phyloP scores from a whole-genome alignment of 331 rosid species.

The Phaseolus coccineus region DNA sequence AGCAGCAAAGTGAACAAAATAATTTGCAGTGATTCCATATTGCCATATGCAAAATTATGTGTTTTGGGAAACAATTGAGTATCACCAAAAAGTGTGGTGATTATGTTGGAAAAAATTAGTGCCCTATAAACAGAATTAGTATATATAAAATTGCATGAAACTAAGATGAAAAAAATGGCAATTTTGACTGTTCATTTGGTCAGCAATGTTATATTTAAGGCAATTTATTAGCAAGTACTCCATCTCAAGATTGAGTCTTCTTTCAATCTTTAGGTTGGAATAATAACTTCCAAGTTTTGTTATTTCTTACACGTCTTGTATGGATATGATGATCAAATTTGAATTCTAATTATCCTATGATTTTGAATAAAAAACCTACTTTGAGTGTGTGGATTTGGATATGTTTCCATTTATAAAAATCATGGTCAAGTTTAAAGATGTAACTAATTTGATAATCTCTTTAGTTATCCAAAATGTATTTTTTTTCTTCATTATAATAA shows the following conservation, averaged over 20 bases:
- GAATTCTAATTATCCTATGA: neutral
- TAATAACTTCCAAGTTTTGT: neutral
- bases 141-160: neutral
- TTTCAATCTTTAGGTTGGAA: neutral
- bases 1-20: neutral
- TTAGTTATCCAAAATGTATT: neutral
- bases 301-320: neutral
- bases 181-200: neutral
- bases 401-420: neutral
- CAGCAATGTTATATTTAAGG: neutral
- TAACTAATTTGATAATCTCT: neutral
- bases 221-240: neutral
- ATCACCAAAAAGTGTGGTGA: neutral
- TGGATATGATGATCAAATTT: neutral
- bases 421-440: neutral
- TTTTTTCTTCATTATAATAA: too few relatives aligned
- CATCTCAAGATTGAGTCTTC: neutral
- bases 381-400: neutral
- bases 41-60: neutral
- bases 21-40: slow-evolving; percentile 4
- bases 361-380: neutral
- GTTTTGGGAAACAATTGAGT: slow-evolving; percentile 3
- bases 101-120: slow-evolving; percentile 2
- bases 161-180: neutral
- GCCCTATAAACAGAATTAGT: neutral